Evolutionary conservation across 768 basidiomycete species (phyloP), one percentile per base, ranked within the genome.

Genomic region (Cyclocybe aegerita): DNA sequence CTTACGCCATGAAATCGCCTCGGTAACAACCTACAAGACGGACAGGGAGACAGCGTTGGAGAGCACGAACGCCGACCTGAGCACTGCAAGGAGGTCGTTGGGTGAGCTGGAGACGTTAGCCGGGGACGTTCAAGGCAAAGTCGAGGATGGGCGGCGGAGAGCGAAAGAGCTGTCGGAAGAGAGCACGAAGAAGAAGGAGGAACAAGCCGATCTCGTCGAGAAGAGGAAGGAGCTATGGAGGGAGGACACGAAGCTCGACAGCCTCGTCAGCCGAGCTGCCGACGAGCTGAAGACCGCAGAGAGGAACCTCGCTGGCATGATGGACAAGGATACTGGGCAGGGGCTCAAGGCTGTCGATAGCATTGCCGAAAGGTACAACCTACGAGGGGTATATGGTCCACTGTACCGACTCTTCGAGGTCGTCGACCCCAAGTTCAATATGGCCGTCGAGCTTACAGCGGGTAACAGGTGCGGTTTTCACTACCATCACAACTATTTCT

Each of bases 261-360:
- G 86, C 50, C 75, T 87, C 11, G 83, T 92, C 2, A 78, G 77
- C 32, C 81, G 91, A 46, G 93, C 91, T 2, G 76, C 76, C 9
- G 88, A 92, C 49, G 90, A 98, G 65, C 72, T 96, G 58, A 80
- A 88, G 61, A 79, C 78, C 2, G 85, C 91, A 0, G 93, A 98
- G 68, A 75, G 94, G 48, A 72, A 69, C 9, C 71, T 98, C 31
- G 84, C 88, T 4, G 78, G 86, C 11, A 97, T 96, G 86, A 96
- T 98, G 92, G 97, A 99, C 67, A 93, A 94, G 76, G 95, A 98
- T 62, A 98, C 97, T 0, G 90, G 90, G 1, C 79, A 81, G 50
- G 97, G 97, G 34, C 77, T 99, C 8, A 81, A 85, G 14, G 88
- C 96, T 9, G 87, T 98, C 2, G 87, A 93, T 54, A 81, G 78